Evolutionary conservation across 2,329 filamentous ascomycete genomes (phyloP).

Genomic region (Stemphylium beticola): DNA sequence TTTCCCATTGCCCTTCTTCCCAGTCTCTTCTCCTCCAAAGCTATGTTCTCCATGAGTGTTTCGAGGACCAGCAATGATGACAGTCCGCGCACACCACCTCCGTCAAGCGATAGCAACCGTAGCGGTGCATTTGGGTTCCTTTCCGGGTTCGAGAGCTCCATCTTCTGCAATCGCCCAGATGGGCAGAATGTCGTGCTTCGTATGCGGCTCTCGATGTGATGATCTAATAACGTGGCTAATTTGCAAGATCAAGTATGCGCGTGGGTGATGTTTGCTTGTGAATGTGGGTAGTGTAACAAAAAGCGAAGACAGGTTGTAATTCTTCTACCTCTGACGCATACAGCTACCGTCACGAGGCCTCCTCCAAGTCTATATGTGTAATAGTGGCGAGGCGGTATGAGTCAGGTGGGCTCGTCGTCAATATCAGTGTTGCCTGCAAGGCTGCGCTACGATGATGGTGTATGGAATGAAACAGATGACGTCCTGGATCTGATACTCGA

Average conservation of each 20-base stretch:
- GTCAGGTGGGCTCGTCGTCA: slow-evolving; percentile 13
- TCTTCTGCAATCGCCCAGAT: slow-evolving; percentile 6
- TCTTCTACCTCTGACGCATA: slow-evolving; percentile 2
- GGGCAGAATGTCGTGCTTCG: neutral
- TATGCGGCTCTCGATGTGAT: neutral
- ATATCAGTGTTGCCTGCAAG: slow-evolving; percentile 19
- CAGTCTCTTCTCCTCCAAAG: slow-evolving; percentile 47
- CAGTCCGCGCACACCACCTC: slow-evolving; percentile 49
- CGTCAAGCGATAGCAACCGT: slow-evolving; percentile 45
- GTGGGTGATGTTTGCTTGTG: slow-evolving; percentile 4
- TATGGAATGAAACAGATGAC: slow-evolving; percentile 12
- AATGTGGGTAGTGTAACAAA: neutral
- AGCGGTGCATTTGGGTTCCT: slow-evolving; percentile 43
- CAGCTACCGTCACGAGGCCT: slow-evolving; percentile 4
- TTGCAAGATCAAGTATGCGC: neutral
- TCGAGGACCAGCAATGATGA: slow-evolving; percentile 49
- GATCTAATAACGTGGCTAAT: neutral
- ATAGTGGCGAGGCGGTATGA: slow-evolving; percentile 16
- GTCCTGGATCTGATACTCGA: neutral
- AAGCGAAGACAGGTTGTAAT: neutral
- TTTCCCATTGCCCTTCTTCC: slow-evolving; percentile 35
- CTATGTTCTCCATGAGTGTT: slow-evolving; percentile 49
- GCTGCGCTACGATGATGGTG: slow-evolving; percentile 13
- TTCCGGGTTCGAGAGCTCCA: slow-evolving; percentile 36
- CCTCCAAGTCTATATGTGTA: slow-evolving; percentile 6